Percentiles rank a stretch among this genome's conserved stretches.
Conservation (phyloP, 2,329 filamentous ascomycete species). For the Hortaea sp. region DNA sequence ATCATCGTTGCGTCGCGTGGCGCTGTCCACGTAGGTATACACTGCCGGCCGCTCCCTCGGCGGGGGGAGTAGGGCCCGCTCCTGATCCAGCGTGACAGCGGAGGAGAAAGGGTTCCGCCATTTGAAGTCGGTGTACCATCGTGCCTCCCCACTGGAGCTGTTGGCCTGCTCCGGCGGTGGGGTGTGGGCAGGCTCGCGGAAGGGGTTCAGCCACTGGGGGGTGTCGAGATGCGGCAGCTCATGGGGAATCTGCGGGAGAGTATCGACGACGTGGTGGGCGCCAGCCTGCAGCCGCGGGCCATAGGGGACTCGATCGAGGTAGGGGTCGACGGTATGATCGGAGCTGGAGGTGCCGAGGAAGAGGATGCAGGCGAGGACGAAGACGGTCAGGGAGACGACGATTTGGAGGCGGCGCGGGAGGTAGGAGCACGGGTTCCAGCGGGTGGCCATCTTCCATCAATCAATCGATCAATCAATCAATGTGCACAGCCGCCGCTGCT, state of each 20-base stretch:
- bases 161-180: constrained; percentile 65
- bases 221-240: constrained; percentile 25
- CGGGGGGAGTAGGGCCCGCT: constrained; percentile 72
- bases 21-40: constrained; percentile 84
- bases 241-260: constrained; percentile 21
- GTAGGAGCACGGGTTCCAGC: constrained; percentile 25
- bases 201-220: constrained; percentile 45
- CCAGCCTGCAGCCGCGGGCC: constrained; percentile 29
- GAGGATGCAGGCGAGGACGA: constrained; percentile 29
- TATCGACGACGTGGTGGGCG: constrained; percentile 29
- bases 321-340: constrained; percentile 15
- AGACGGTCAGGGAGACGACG: constrained; percentile 28
- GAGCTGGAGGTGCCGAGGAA: constrained; percentile 23
- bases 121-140: constrained; percentile 82
- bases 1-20: constrained; percentile 48
- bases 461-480: no score
- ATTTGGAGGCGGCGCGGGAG: constrained; percentile 40
- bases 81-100: constrained; percentile 67
- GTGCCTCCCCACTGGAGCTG: constrained; percentile 65
- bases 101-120: constrained; percentile 89
- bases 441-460: constrained; percentile 9
- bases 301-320: constrained; percentile 23
- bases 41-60: constrained; percentile 59
- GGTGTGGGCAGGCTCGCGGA: constrained; percentile 59
- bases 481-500: no score